phyloP scores from a whole-genome alignment of 2,329 filamentous ascomycete genomes.

The Trichoderma cornu-damae region DNA sequence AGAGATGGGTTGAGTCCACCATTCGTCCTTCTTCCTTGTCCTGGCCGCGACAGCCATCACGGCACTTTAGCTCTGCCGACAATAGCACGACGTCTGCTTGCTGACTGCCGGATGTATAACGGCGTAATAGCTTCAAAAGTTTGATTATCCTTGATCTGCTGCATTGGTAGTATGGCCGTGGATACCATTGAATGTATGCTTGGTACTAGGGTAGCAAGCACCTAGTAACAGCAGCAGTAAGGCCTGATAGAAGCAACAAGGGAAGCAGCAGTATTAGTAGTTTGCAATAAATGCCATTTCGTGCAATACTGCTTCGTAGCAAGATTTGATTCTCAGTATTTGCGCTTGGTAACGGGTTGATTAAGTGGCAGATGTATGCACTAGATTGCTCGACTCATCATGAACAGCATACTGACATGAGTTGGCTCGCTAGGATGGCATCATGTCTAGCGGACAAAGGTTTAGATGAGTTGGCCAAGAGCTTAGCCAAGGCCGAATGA shows the following conservation, averaged over 20 bases:
- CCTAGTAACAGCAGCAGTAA: no score
- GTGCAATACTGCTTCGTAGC: no score
- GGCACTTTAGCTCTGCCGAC: not conserved
- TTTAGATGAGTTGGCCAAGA: slow-evolving; percentile 1
- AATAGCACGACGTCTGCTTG: not conserved
- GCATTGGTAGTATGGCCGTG: not conserved
- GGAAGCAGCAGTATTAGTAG: no score
- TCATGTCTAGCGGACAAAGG: slow-evolving; percentile 10
- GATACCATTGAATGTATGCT: no score
- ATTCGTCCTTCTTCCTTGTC: not conserved
- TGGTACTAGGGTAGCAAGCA: no score
- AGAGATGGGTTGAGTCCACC: not conserved
- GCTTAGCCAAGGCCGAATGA: not conserved
- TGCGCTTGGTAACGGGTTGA: not conserved
- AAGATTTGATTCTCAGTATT: no score
- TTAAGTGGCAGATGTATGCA: not conserved
- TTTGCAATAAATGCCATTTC: no score
- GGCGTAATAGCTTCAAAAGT: not conserved
- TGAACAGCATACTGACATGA: not conserved
- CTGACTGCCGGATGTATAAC: not conserved
- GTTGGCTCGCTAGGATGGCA: not conserved
- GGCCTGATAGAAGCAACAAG: no score
- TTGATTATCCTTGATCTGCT: not conserved
- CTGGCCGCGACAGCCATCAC: not conserved
- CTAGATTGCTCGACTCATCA: not conserved